Evolutionary conservation across 1,284 basidiomycete genomes (phyloP), one percentile per base, ranked within the genome.

Genomic region (Laetiporus sulphureus): DNA sequence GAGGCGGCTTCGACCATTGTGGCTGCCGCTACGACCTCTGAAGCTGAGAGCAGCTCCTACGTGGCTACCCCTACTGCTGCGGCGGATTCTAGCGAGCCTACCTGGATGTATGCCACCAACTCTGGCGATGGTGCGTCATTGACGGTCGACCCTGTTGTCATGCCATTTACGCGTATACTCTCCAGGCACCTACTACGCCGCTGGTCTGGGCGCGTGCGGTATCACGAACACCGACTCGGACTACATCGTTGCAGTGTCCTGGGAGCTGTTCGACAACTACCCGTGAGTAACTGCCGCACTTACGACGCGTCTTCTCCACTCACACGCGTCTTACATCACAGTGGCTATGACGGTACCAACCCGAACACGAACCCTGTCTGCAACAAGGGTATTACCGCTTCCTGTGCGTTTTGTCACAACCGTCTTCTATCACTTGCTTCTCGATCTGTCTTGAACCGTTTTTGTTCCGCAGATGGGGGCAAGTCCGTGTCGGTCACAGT

Each of bases 201-300:
- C 75, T 41, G 85, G 83, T 42, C 71, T 87, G 27, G 82, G 80
- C 40, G 75, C 85, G 8, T 88, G 85, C 56, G 85, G 84, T 35
- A 68, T 72, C 50, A 69, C 64, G 39, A 83, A 79, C 65, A 62
- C 25, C 0, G 71, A 77, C 54, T 44, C 27, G 2, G 66, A 86
- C n/a, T 52, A 57, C 55, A 83, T 88, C 41, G 75, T 62, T 34
- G 85, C 85, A 3, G 75, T 79, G 36, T 79, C 80, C 10, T 49
- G 73, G 3, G 20, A 56, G 0, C 58, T 85, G 5, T 88, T 73
- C 55, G 83, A 87, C 51, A 34, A 3, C 6, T 84, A 61, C 66
- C 79, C 80, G 79, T 83, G 54, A 50, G 81, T 54, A 36, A 27
- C 27, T 27, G 44, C 29, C 19, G 41, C 16, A 18, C 33, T 30